Conservation (phyloP, 129 eudicot genomes). For the Ambrosia artemisiifolia region DNA sequence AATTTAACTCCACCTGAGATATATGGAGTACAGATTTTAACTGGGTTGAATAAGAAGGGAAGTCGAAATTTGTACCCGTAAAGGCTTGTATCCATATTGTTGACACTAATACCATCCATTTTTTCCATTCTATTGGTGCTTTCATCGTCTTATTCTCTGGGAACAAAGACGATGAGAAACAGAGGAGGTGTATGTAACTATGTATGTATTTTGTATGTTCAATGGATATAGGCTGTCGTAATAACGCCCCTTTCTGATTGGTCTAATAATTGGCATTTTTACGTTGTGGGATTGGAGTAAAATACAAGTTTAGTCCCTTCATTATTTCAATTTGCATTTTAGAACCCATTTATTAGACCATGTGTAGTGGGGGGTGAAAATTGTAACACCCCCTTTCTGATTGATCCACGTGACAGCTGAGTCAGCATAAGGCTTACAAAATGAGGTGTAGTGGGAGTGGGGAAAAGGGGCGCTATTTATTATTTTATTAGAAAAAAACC, state of each 20-base stretch:
- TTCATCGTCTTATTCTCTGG: conserved; percentile 1
- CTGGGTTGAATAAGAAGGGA: conserved; percentile 55
- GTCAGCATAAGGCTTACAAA: no score
- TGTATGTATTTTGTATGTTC: no score
- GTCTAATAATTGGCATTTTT: background rate
- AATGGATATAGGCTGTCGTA: no score
- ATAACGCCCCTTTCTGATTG: no score
- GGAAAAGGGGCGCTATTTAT: no score
- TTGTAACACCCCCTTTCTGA: no score
- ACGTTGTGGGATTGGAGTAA: background rate
- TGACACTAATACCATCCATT: conserved; percentile 53
- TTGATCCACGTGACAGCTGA: no score
- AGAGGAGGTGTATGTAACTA: no score
- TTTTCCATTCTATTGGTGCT: conserved; percentile 26
- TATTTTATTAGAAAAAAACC: no score
- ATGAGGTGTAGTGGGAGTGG: no score
- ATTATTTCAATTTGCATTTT: background rate
- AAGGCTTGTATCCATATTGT: conserved; percentile 55
- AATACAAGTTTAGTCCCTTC: conserved; percentile 1
- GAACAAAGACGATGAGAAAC: background rate
- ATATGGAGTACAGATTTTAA: conserved; percentile 44
- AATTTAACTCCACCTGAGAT: conserved; percentile 52
- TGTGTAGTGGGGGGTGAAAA: no score
- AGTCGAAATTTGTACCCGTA: conserved; percentile 62
- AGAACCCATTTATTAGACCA: background rate